These are phyloP conservation scores for Neohortaea acidophila DNA, from an alignment of 495 filamentous ascomycete species.

Conservation along the genomic window DNA sequence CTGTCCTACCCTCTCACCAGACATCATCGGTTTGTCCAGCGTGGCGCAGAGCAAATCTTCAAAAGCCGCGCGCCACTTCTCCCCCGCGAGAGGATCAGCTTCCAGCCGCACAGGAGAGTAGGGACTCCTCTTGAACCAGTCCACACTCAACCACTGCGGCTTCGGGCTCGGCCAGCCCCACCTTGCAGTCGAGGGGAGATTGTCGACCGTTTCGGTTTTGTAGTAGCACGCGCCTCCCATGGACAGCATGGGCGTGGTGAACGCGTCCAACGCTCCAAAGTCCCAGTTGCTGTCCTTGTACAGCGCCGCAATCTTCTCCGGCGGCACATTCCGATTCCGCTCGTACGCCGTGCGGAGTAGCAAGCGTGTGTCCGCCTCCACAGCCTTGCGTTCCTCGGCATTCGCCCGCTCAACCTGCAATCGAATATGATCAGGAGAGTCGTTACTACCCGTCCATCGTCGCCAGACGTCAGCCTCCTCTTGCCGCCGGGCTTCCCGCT, in stretches of 20 bases:
- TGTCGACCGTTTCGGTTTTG: conserved; percentile 10
- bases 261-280: conserved; percentile 2
- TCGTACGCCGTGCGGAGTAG: conserved; percentile 5
- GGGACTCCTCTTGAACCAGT: conserved; percentile 20
- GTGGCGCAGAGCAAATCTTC: conserved; percentile 39
- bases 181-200: conserved; percentile 9
- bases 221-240: conserved; percentile 15
- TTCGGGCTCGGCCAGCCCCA: conserved; percentile 24
- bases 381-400: background rate
- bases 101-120: conserved; percentile 41
- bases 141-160: conserved; percentile 22
- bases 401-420: conserved; percentile 3
- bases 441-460: conserved; percentile 13
- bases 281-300: background rate
- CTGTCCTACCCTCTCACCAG: conserved; percentile 1
- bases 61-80: conserved; percentile 39
- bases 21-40: conserved; percentile 32
- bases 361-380: background rate
- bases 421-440: conserved; percentile 7
- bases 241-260: conserved; percentile 7
- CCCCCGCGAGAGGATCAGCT: conserved; percentile 22
- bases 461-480: conserved; percentile 6
- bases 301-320: conserved; percentile 6
- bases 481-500: conserved; percentile 3
- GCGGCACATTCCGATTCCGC: conserved; percentile 3